Conservation (phyloP, 2,329 filamentous ascomycete species). For the Colletotrichum abscissum region DNA sequence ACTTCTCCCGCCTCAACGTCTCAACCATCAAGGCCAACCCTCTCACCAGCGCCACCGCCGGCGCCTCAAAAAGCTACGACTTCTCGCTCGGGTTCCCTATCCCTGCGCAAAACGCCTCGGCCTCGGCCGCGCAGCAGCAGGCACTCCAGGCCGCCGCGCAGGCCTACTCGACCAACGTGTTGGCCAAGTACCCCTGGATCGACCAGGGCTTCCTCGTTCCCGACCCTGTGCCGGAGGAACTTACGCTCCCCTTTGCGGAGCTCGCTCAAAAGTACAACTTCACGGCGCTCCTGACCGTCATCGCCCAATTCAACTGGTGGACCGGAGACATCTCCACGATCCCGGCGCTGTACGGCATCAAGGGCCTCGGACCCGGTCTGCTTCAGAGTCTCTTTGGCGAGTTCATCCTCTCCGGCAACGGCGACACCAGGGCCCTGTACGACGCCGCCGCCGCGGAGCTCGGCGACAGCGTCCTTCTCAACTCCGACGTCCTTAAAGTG, state of each 20-base stretch:
- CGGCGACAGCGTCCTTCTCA: constrained; percentile 42
- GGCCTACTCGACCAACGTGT: constrained; percentile 21
- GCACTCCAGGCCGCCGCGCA: constrained; percentile 16
- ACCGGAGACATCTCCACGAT: constrained; percentile 51
- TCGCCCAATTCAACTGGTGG: constrained; percentile 49
- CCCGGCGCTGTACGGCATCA: constrained; percentile 53
- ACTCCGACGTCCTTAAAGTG: constrained; percentile 38
- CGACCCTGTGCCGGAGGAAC: constrained; percentile 55
- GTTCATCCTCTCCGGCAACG: constrained; percentile 38
- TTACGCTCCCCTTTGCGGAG: constrained; percentile 53
- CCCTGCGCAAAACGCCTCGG: constrained; percentile 20
- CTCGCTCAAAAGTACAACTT: constrained; percentile 55
- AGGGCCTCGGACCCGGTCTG: constrained; percentile 41
- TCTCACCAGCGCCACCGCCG: not conserved
- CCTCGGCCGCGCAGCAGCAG: constrained; percentile 19
- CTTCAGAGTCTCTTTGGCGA: constrained; percentile 35
- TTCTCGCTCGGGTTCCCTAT: constrained; percentile 30
- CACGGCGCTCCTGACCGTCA: constrained; percentile 45
- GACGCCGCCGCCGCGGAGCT: constrained; percentile 41
- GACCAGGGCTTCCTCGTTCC: constrained; percentile 50
- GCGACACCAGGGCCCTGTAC: constrained; percentile 42
- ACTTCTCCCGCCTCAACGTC: constrained; percentile 50
- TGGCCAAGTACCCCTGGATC: constrained; percentile 33
- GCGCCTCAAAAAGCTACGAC: constrained; percentile 35
- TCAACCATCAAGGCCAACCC: constrained; percentile 26